Evolutionary conservation across 176 grass and related monocot genomes (phyloP).

Genomic region (Aegilops longissima): DNA sequence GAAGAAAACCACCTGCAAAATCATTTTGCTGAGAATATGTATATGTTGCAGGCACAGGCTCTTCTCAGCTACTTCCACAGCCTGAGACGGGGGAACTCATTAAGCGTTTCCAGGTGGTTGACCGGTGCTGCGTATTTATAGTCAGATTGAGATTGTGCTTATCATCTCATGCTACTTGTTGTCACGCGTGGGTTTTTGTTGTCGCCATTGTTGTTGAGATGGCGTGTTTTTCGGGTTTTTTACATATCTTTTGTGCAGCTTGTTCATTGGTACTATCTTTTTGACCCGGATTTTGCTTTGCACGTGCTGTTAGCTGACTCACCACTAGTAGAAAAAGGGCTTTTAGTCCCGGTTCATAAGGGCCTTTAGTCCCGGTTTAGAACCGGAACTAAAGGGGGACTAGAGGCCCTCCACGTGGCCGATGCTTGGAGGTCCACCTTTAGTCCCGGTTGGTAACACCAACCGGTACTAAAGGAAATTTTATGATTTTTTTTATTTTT

Average conservation of each 20-base stretch:
- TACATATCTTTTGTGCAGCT: constrained; percentile 27
- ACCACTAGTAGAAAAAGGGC: too few relatives aligned
- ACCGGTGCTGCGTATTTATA: constrained; percentile 8
- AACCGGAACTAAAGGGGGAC: too few relatives aligned
- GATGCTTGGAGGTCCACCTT: too few relatives aligned
- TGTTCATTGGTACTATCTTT: constrained; percentile 31
- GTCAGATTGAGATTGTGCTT: constrained; percentile 27
- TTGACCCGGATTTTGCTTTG: constrained; percentile 37
- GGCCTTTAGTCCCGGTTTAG: too few relatives aligned
- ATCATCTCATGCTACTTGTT: constrained; percentile 1
- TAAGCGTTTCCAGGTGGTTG: constrained; percentile 16
- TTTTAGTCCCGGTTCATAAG: too few relatives aligned
- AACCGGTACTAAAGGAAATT: too few relatives aligned
- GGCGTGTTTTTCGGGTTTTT: background rate
- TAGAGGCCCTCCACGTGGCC: too few relatives aligned
- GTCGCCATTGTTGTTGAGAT: constrained; percentile 21
- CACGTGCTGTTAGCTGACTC: constrained; percentile 28
- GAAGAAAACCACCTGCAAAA: background rate
- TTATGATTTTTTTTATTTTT: too few relatives aligned
- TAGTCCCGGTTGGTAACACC: too few relatives aligned
- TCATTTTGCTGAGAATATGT: background rate
- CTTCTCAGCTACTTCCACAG: constrained; percentile 83
- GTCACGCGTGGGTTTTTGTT: background rate
- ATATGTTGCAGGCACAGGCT: constrained; percentile 58
- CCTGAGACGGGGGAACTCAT: constrained; percentile 73